These are phyloP conservation scores for Effrenium voratum DNA, from an alignment of 73 alveolate genomes.

Conservation along the genomic window DNA sequence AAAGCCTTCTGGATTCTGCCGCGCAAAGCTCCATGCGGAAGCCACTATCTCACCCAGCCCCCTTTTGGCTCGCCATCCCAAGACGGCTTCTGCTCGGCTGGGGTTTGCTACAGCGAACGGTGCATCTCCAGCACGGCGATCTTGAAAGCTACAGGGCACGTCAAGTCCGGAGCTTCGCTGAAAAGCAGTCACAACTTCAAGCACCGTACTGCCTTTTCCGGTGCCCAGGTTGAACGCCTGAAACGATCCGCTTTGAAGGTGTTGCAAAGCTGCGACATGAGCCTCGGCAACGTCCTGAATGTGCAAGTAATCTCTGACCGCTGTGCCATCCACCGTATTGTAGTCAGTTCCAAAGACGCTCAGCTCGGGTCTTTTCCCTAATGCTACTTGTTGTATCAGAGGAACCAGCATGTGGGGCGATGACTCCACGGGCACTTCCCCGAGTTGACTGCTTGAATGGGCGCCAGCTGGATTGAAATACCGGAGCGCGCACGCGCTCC, in stretches of 20 bases:
- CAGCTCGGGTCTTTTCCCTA: conserved; percentile 96
- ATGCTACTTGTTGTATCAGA: conserved; percentile 97
- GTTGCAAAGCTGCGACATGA: conserved; percentile 98
- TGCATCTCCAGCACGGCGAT: conserved; percentile 98
- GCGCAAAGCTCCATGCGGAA: conserved; percentile 2
- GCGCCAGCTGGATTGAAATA: conserved; percentile 99
- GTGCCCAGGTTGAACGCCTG: conserved; percentile 98
- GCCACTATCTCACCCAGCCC: conserved; percentile 22
- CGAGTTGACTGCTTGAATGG: conserved; percentile 98
- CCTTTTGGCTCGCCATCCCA: conserved; percentile 98
- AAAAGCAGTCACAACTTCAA: conserved; percentile 97
- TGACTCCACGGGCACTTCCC: conserved; percentile 97
- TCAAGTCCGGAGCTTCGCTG: conserved; percentile 96
- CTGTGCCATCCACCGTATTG: conserved; percentile 98
- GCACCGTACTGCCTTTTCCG: conserved; percentile 98
- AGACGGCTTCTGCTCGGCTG: conserved; percentile 96
- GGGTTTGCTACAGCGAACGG: conserved; percentile 96
- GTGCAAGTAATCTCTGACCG: conserved; percentile 98
- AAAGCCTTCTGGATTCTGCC: background rate
- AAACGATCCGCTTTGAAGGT: background rate
- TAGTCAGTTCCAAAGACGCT: conserved; percentile 99
- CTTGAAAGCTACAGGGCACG: conserved; percentile 95
- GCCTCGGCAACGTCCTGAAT: conserved; percentile 99
- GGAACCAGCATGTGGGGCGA: conserved; percentile 98
- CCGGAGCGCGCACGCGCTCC: conserved; percentile 96